A percentile compares a stretch with the other conserved stretches of the same genome.
These are phyloP conservation scores for Eleusine indica DNA, from an alignment of 176 grass and related monocot genomes.

Conservation along the genomic window DNA sequence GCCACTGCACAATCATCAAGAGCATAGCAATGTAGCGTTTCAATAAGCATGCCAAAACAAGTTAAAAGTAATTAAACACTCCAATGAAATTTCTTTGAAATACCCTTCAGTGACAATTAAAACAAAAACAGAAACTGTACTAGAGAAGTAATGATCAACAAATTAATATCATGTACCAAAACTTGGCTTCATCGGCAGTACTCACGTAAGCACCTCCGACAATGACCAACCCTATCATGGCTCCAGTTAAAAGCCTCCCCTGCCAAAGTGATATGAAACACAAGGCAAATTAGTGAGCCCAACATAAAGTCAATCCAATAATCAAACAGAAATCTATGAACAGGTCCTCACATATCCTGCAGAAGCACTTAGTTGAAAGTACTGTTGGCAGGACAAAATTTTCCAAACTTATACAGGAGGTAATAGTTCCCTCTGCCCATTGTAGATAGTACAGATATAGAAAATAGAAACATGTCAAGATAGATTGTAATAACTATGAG, in stretches of 20 bases:
- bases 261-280: slow-evolving; percentile 35
- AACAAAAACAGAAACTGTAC: slow-evolving; percentile 8
- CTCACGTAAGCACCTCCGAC: slow-evolving; percentile 96
- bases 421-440: not conserved
- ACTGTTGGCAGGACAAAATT: not conserved
- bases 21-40: slow-evolving; percentile 29
- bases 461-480: not conserved
- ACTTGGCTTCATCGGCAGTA: slow-evolving; percentile 88
- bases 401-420: not conserved
- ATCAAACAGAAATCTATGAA: not conserved
- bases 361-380: slow-evolving; percentile 1
- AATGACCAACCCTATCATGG: slow-evolving; percentile 82
- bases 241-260: slow-evolving; percentile 89
- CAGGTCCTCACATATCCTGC: slow-evolving; percentile 7
- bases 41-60: not conserved
- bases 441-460: not conserved
- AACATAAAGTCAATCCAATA: not conserved
- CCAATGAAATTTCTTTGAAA: not conserved
- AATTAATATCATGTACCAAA: slow-evolving; percentile 72
- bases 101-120: not conserved
- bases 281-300: not conserved
- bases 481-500: not conserved
- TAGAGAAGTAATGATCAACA: slow-evolving; percentile 12
- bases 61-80: not conserved
- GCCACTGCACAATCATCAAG: slow-evolving; percentile 56